Percentiles rank a stretch among this genome's conserved stretches.
These are phyloP conservation scores for Colletotrichum viniferum DNA, from an alignment of 2,329 filamentous ascomycete species.

Conservation along the genomic window DNA sequence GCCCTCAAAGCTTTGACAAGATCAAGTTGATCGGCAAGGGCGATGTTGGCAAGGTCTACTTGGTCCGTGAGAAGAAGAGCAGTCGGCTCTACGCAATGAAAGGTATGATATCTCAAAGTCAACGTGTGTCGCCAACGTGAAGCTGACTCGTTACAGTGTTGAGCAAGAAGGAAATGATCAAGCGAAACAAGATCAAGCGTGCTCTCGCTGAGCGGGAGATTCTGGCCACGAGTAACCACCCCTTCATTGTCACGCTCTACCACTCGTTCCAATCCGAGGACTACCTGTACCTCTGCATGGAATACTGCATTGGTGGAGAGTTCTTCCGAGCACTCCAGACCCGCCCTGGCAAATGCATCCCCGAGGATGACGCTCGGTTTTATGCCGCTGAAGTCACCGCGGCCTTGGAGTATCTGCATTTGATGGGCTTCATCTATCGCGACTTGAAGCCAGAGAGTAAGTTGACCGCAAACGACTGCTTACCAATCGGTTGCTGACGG, in stretches of 20 bases:
- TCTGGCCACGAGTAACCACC: constrained; percentile 96
- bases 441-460: constrained; percentile 97
- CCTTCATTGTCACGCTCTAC: constrained; percentile 97
- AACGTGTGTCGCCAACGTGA: neutral
- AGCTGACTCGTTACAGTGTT: constrained; percentile 68
- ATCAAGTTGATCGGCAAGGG: constrained; percentile 99
- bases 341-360: constrained; percentile 93
- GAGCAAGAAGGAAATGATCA: constrained; percentile 99
- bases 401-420: constrained; percentile 91
- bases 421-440: constrained; percentile 99
- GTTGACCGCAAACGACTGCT: constrained; percentile 37
- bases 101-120: constrained; percentile 58
- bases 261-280: constrained; percentile 99
- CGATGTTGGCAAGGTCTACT: constrained; percentile 97
- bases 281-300: constrained; percentile 99
- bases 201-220: constrained; percentile 98
- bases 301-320: constrained; percentile 98
- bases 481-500: constrained; percentile 17
- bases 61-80: constrained; percentile 98
- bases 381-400: constrained; percentile 98
- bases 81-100: constrained; percentile 97
- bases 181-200: constrained; percentile 99
- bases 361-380: constrained; percentile 95
- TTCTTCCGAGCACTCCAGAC: constrained; percentile 98
- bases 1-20: constrained; percentile 96